Evolutionary conservation across 2,329 filamentous ascomycete genomes (phyloP).

Genomic region (Calonectria hawksworthii): DNA sequence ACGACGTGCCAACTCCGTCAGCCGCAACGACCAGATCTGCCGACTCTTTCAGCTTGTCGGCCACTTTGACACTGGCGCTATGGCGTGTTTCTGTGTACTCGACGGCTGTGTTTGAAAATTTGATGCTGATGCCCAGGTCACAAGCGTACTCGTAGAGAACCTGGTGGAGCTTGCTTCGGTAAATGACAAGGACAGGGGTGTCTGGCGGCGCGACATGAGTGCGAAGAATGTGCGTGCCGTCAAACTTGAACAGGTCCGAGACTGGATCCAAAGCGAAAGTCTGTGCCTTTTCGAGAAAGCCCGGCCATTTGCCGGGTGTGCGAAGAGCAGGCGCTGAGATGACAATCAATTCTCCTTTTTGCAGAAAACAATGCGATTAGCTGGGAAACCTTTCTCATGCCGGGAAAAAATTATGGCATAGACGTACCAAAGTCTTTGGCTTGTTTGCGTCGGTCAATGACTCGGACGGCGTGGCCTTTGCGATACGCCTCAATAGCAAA

Average conservation of each 20-base stretch:
- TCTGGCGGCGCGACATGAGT: neutral
- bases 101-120: neutral
- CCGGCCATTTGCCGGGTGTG: neutral
- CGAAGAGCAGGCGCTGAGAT: neutral
- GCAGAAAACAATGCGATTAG: neutral
- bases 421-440: neutral
- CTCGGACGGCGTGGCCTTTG: neutral
- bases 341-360: neutral
- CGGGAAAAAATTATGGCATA: too few relatives aligned
- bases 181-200: neutral
- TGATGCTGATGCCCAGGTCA: neutral
- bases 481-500: slow-evolving; percentile 4
- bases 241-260: neutral
- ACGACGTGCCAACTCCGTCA: neutral
- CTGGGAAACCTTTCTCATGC: neutral
- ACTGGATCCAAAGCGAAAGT: neutral
- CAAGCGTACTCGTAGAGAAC: neutral
- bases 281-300: neutral
- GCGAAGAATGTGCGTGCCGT: neutral
- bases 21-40: neutral
- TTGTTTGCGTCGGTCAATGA: neutral
- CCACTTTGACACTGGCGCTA: neutral
- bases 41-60: neutral
- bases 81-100: neutral
- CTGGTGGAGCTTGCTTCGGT: neutral